Conservation (phyloP, 148 eudicot genomes). For the Amaranthus cruentus region DNA sequence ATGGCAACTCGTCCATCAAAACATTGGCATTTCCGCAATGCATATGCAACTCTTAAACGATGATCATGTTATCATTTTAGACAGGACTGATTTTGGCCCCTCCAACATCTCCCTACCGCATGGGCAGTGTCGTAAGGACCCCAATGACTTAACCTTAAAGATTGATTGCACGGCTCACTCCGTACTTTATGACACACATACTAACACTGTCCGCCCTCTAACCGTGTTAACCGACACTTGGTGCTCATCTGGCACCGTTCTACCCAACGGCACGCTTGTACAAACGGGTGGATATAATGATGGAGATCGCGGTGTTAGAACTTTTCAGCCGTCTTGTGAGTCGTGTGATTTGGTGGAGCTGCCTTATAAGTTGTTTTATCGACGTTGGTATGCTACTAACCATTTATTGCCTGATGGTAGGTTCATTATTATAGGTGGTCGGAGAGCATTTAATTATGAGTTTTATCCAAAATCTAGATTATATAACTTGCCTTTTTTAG, state of each 20-base stretch:
- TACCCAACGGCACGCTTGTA: conserved; percentile 24
- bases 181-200: conserved; percentile 18
- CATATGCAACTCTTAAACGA: conserved; percentile 52
- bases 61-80: conserved; percentile 41
- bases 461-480: conserved; percentile 17
- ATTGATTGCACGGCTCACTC: conserved; percentile 36
- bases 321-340: conserved; percentile 28
- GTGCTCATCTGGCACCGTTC: conserved; percentile 38
- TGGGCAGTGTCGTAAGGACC: conserved; percentile 22
- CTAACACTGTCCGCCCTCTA: conserved; percentile 28
- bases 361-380: neutral
- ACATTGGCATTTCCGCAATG: conserved; percentile 52
- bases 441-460: conserved; percentile 49
- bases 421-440: conserved; percentile 61
- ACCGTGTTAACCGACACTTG: conserved; percentile 31
- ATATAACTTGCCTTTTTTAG: conserved; percentile 38
- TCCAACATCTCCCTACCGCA: conserved; percentile 35
- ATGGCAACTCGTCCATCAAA: conserved; percentile 31
- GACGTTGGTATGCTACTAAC: conserved; percentile 28
- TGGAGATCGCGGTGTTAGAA: conserved; percentile 28
- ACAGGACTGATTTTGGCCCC: conserved; percentile 41
- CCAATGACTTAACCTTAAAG: conserved; percentile 16
- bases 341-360: conserved; percentile 61
- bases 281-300: conserved; percentile 39
- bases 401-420: conserved; percentile 63